Evolutionary conservation across 1,284 basidiomycete genomes (phyloP).

Genomic region (Apiotrichum montevideense): DNA sequence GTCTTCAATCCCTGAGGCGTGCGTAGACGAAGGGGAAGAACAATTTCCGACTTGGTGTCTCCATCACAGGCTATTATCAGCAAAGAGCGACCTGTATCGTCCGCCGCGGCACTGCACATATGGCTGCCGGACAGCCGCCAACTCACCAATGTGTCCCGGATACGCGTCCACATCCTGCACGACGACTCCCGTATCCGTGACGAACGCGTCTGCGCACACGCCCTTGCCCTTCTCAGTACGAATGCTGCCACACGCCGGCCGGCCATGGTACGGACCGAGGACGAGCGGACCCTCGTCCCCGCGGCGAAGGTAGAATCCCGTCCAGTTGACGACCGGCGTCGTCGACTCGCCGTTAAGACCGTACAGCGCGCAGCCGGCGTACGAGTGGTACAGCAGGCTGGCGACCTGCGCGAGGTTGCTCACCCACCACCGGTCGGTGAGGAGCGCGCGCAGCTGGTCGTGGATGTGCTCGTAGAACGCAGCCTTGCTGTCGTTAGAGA

Average conservation of each 20-base stretch:
- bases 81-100: background rate
- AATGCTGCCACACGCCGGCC: constrained; percentile 80
- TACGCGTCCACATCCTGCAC: constrained; percentile 69
- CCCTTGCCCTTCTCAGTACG: constrained; percentile 58
- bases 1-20: constrained; percentile 26
- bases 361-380: constrained; percentile 61
- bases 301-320: constrained; percentile 75
- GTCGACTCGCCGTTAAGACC: constrained; percentile 47
- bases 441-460: constrained; percentile 56
- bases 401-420: constrained; percentile 79
- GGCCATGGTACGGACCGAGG: constrained; percentile 79
- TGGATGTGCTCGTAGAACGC: constrained; percentile 73
- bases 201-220: constrained; percentile 73
- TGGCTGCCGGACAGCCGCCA: too few species aligned
- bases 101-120: too few species aligned
- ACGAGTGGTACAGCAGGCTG: constrained; percentile 68
- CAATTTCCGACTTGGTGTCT: constrained; percentile 77
- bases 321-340: constrained; percentile 67
- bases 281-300: constrained; percentile 48
- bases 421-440: constrained; percentile 70
- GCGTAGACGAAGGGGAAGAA: constrained; percentile 58
- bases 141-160: constrained; percentile 67
- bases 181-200: constrained; percentile 55
- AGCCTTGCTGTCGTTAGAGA: constrained; percentile 49
- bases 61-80: constrained; percentile 63